Base-by-base conservation (phyloP, 129 eudicot genomes). In the Flaveria bidentis region DNA sequence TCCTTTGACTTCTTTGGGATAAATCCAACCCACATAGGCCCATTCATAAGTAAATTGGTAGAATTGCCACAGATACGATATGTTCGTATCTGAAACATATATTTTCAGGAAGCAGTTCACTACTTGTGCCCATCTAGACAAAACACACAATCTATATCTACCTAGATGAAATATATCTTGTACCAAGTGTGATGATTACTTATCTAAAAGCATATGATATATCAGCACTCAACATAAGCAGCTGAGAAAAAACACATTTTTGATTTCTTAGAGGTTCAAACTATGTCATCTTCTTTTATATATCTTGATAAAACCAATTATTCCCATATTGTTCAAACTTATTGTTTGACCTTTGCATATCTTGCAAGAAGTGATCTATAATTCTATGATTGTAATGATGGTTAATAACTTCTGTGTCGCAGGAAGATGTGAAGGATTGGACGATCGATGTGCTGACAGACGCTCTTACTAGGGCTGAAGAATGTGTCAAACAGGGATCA, bases 381-480 rank as follows among this genome's bases (percentile, higher is more conserved):
- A 3, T 56, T 20, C 39, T 74, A 42, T 26, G 52, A 55, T 56
- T 58, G 42, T 3, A 5, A 63, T 51, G 36, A 6, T 41, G 80
- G 66, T 39, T 20, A 76, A 76, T 20, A 76, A 76, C 56, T 23
- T 81, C 25, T 69, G 5, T 53, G 44, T 50, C 81, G 81, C 86
- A 87, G 96, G 96, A 87, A 64, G 96, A 90, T 78, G 76, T 87
- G 69, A 90, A 87, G 79, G 92, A 90, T 74, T 87, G 96, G 92
- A 80, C 86, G 2, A 42, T 86, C 9, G 92, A 90, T 82, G 90
- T 84, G 61, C 73, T 90, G 56, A 80, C 88, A 26, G 92, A 90
- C 72, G 96, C 89, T 23, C 67, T 90, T 63, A 87, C 92, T 9
- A 84, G 92, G 52, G 92, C 85, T 26, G 96, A 90, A 76, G 96